These are phyloP conservation scores for Gymnopilus dilepis DNA, from an alignment of 768 basidiomycete genomes.

Conservation along the genomic window DNA sequence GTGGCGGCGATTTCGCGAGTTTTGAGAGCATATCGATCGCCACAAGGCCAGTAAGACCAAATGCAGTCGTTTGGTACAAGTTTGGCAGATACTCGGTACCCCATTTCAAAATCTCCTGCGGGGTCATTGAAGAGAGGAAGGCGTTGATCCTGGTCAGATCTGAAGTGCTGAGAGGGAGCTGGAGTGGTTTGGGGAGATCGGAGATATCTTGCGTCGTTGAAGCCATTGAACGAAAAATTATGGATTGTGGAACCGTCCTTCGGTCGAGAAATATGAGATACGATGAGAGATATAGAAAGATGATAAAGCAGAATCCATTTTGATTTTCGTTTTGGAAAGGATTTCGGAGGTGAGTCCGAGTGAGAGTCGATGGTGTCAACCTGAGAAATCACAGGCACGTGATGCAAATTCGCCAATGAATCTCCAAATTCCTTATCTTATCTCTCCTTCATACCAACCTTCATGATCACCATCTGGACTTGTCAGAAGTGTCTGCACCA, in stretches of 20 bases:
- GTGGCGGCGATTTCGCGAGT: constrained; percentile 68
- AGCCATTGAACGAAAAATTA: constrained; percentile 10
- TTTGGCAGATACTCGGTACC: constrained; percentile 78
- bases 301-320: constrained; percentile 6
- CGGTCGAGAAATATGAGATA: neutral
- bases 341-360: constrained; percentile 9
- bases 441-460: neutral
- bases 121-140: constrained; percentile 70
- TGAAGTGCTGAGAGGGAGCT: constrained; percentile 61
- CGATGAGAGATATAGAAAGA: neutral
- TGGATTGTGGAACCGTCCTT: neutral
- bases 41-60: constrained; percentile 94
- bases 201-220: constrained; percentile 11
- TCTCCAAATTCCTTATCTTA: neutral
- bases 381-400: constrained; percentile 15
- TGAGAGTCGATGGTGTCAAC: constrained; percentile 18
- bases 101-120: constrained; percentile 89
- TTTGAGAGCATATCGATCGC: constrained; percentile 95
- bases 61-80: constrained; percentile 94
- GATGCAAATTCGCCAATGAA: neutral
- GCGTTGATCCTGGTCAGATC: constrained; percentile 74
- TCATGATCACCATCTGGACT: neutral
- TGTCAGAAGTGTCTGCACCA: neutral
- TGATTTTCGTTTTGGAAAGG: constrained; percentile 2
- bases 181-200: constrained; percentile 24